These are phyloP conservation scores for Gomphus sp. DNA, from an alignment of 1,284 basidiomycete genomes.

Conservation along the genomic window DNA sequence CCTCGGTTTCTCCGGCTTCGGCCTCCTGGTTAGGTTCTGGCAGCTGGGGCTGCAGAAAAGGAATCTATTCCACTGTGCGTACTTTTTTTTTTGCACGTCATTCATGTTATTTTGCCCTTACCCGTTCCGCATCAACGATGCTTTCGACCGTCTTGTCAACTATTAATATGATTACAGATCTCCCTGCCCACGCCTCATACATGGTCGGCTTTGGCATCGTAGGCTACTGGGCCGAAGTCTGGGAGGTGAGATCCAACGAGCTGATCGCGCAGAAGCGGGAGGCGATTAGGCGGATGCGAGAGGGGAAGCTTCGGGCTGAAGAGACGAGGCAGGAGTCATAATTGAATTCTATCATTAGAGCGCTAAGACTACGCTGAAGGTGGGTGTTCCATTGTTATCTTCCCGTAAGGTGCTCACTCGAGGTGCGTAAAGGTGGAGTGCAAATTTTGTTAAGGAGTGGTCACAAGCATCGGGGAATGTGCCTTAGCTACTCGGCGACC, in stretches of 20 bases:
- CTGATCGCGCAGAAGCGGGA: conserved; percentile 52
- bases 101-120: no score
- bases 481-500: no score
- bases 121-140: no score
- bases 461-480: no score
- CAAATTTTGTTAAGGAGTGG: no score
- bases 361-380: background rate
- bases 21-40: conserved; percentile 68
- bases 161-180: conserved; percentile 38
- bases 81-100: background rate
- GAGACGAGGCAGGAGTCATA: background rate
- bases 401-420: no score
- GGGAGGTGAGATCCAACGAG: conserved; percentile 50
- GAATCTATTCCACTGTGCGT: conserved; percentile 57
- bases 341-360: no score
- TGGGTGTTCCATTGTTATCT: no score
- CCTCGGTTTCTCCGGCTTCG: conserved; percentile 71
- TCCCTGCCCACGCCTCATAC: conserved; percentile 52
- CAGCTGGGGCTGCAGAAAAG: conserved; percentile 74
- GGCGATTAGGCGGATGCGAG: conserved; percentile 43
- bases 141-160: no score
- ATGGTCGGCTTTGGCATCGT: conserved; percentile 57
- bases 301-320: conserved; percentile 15
- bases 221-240: conserved; percentile 61
- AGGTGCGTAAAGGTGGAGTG: no score